Evolutionary conservation across 176 grass and related monocot species (phyloP), one percentile per base, ranked within the genome.

Genomic region (Dactylis glomerata): DNA sequence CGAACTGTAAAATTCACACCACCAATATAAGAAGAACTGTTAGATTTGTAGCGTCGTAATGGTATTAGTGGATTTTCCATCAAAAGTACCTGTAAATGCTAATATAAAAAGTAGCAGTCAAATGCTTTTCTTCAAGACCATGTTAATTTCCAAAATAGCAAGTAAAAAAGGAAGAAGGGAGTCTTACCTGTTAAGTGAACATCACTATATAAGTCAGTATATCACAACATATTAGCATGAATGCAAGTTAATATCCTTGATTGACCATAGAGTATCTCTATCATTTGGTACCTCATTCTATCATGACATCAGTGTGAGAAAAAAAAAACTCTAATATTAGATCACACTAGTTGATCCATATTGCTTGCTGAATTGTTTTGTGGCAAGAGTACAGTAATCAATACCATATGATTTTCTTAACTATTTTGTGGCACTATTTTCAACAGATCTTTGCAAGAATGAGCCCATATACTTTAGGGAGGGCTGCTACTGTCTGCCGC

Each of bases 371-470:
- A 79, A 32, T 3, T 76, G 23, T 78, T 82, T 31, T 26, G 46
- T 72, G 51, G 4, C 14, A 70, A 47, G 70, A 73, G 46, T 73
- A 26, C 20, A 62, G 10, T 81, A 40, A 59, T 75, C 27, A 41
- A 72, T 84, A 37, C 16, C 33, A 65, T 63, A 49, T 42, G 1
- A 24, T 38, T 80, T 81, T 10, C 32, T 71, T 38, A 73, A 47
- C 8, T 84, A 6, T 78, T 77, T 65, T 32, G 37, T 72, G 68
- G 6, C 14, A 70, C 64, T 79, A 12, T 66, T 65, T 40, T 76
- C 37, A 85, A 89, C 87, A 98, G 96, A 90, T 98, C 78, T 98
- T 98, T 81, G 81, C 87, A 57, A 86, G 85, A 76, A 92, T 95
- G 96, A 92, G 74, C 23, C 89, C 92, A 50, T 92, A 90, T 87